Evolutionary conservation across 2,329 filamentous ascomycete species (phyloP), one percentile per base, ranked within the genome.

Genomic region (Hypomyces rosellus): DNA sequence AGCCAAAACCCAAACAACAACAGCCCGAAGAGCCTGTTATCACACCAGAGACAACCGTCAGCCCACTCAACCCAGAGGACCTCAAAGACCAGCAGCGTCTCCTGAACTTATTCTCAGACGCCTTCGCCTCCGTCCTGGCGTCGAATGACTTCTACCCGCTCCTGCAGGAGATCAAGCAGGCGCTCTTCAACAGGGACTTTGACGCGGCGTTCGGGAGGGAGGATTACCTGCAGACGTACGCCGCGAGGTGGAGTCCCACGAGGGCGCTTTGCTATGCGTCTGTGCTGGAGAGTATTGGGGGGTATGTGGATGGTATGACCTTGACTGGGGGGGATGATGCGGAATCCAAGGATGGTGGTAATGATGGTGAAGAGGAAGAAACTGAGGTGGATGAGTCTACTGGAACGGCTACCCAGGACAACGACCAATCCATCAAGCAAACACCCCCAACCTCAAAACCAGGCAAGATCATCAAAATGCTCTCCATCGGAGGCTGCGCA

Each of bases 151-250:
- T 84, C 45, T 66, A 75, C 30, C 62, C 74, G 1, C 67, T 83
- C 3, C 76, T 97, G 16, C 92, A 96, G 63, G 81, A 85, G 47
- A 81, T 97, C 55, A 99, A 97, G 68, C 77, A 83, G 7, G 88
- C 92, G 56, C 76, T 99, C 8, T 97, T 86, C 65, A 84, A 87
- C 52, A 82, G 93, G 33, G 88, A 97, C 65, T 97, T 97, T 68
- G 76, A 76, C 12, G 71, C 74, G 14, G 92, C 92, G 0, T 99
- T 97, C 69, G 83, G 82, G 1, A 76, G 75, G 42, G 76, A 81
- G 49, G 81, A 86, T 41, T 80, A 85, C 59, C 76, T 96, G 15
- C 81, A 86, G 54, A 88, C 86, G 9, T 99, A 99, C 72, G 89
- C 89, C 8, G 81, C 89, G 48, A 75, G 93, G 59, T 99, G 92